phyloP scores from a whole-genome alignment of 164 flowering plant genomes.

The Hamamelis virginiana region DNA sequence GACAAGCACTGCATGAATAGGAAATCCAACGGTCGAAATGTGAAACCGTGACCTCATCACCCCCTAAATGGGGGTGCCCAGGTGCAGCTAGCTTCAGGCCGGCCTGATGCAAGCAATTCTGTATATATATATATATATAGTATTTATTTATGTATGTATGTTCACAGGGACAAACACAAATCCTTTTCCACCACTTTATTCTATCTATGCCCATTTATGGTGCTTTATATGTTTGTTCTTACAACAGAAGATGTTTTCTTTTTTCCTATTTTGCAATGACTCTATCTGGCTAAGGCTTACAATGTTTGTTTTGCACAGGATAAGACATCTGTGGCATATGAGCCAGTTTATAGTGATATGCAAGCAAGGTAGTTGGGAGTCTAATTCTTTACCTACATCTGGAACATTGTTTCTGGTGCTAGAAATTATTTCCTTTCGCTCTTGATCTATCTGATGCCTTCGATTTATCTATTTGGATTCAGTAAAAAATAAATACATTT shows the following conservation, averaged over 20 bases:
- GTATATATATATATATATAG: too few relatives aligned
- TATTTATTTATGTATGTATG: too few relatives aligned
- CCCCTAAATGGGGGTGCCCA: too few relatives aligned
- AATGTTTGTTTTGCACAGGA: conserved; percentile 42
- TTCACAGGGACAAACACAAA: background rate
- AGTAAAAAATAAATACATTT: too few relatives aligned
- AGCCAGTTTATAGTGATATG: conserved; percentile 88
- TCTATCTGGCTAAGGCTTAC: background rate
- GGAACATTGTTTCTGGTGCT: background rate
- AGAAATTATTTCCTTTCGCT: too few relatives aligned
- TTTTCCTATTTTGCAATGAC: background rate
- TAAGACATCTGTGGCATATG: conserved; percentile 73
- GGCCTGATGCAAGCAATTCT: too few relatives aligned
- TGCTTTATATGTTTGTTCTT: background rate
- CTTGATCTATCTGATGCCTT: too few relatives aligned
- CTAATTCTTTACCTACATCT: background rate
- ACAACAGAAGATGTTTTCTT: background rate
- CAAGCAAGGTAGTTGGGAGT: conserved; percentile 64
- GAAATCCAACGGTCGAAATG: too few relatives aligned
- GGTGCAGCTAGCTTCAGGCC: too few relatives aligned
- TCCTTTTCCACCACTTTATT: background rate
- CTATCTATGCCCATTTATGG: background rate
- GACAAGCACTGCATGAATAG: too few relatives aligned
- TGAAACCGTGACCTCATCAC: too few relatives aligned
- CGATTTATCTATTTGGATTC: too few relatives aligned